phyloP scores from a whole-genome alignment of 2,329 filamentous ascomycete genomes.

The Xylaria sp. region DNA sequence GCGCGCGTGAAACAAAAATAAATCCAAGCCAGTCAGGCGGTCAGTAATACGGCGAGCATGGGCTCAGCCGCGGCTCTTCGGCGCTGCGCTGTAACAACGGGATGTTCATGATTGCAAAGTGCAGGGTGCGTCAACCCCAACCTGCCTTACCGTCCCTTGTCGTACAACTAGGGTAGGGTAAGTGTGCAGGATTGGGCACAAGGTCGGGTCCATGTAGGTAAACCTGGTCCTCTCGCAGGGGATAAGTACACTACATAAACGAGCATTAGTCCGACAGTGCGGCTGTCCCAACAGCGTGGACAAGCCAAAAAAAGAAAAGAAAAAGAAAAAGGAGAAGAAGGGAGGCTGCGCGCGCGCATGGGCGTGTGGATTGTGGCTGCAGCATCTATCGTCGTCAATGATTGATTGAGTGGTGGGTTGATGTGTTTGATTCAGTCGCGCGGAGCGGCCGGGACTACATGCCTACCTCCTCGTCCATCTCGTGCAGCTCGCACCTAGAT shows the following conservation, averaged over 20 bases:
- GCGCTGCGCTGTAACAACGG: slow-evolving; percentile 11
- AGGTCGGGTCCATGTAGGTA: background rate
- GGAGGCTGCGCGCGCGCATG: background rate
- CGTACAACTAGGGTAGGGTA: background rate
- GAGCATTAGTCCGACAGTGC: background rate
- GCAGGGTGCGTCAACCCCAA: background rate
- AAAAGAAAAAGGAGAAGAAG: background rate
- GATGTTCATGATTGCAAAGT: background rate
- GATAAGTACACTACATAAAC: slow-evolving; percentile 17
- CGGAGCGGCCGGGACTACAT: background rate
- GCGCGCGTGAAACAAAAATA: background rate
- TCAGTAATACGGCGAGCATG: slow-evolving; percentile 9
- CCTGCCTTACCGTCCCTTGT: background rate
- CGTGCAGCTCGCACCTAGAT: slow-evolving; percentile 22
- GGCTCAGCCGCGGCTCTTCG: slow-evolving; percentile 14
- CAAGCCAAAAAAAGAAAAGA: background rate
- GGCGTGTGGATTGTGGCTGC: slow-evolving; percentile 5
- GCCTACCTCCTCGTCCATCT: slow-evolving; percentile 22
- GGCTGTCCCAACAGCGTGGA: slow-evolving; percentile 20
- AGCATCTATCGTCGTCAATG: background rate
- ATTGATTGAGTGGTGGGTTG: background rate
- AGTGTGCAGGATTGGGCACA: background rate
- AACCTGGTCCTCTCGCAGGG: slow-evolving; percentile 3
- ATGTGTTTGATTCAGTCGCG: background rate
- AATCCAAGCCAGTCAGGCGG: background rate